These are phyloP conservation scores for Pelargonium nanum DNA, from an alignment of 345 rosid species.

Conservation along the genomic window DNA sequence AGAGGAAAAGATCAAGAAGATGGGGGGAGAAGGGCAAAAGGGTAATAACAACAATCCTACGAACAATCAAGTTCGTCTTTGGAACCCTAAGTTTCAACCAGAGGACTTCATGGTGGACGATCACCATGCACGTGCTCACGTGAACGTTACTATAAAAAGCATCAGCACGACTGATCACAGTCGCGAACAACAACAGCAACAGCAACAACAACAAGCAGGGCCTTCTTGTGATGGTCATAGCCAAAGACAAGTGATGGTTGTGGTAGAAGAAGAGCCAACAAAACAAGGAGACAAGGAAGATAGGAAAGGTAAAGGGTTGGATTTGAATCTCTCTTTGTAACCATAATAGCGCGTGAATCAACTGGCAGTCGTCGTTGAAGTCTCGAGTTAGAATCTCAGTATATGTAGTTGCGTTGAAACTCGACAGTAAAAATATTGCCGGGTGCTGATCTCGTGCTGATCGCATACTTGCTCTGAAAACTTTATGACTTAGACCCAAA, in stretches of 20 bases:
- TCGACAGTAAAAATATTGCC: no score
- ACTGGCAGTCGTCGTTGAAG: no score
- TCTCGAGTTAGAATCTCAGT: no score
- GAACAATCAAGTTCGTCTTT: background rate
- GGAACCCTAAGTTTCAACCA: conserved; percentile 38
- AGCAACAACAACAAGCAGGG: no score
- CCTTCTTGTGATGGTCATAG: background rate
- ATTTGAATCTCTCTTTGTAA: background rate
- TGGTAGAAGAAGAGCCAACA: background rate
- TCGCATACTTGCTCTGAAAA: no score
- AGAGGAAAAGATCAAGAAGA: conserved; percentile 1
- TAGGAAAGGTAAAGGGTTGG: background rate
- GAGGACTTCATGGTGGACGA: conserved; percentile 33
- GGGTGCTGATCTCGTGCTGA: no score
- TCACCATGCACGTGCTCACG: background rate
- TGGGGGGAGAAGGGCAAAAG: conserved; percentile 10
- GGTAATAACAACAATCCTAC: conserved; percentile 2
- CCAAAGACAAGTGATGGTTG: background rate
- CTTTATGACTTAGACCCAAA: no score
- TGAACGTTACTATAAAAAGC: no score
- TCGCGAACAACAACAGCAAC: background rate
- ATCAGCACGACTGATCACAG: no score
- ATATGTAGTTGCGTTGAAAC: no score
- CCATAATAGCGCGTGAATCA: background rate
- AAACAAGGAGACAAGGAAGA: background rate